These are phyloP conservation scores for Apiotrichum sp. DNA, from an alignment of 1,284 basidiomycete species.

Conservation along the genomic window DNA sequence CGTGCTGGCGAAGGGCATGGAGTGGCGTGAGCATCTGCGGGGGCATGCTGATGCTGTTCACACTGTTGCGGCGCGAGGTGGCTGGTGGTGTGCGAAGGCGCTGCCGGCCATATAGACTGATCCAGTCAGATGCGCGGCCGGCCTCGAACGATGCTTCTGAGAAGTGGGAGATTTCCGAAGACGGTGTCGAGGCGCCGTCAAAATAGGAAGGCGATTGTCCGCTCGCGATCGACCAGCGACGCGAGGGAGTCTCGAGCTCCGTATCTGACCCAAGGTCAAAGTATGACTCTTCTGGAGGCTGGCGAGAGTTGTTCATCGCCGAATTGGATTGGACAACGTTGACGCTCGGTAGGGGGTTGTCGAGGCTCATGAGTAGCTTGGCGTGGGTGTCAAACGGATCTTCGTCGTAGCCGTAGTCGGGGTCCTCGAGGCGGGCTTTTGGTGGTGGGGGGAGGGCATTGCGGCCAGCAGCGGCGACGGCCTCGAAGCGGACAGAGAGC, in stretches of 20 bases:
- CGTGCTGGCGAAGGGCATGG: conserved; percentile 2
- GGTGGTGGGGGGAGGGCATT: conserved; percentile 5
- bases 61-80: conserved; percentile 1
- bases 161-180: background rate
- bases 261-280: conserved; percentile 1
- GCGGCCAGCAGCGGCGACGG: conserved; percentile 6
- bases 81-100: background rate
- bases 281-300: background rate
- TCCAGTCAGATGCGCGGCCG: conserved; percentile 14
- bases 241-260: background rate
- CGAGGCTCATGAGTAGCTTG: conserved; percentile 3
- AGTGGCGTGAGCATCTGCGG: conserved; percentile 4
- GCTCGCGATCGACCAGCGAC: background rate
- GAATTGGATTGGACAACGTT: background rate
- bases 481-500: conserved; percentile 9
- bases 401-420: conserved; percentile 21
- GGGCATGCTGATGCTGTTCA: background rate
- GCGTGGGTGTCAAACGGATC: conserved; percentile 18
- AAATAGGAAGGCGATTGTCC: background rate
- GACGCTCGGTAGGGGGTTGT: background rate
- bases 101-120: conserved; percentile 9
- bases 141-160: conserved; percentile 16
- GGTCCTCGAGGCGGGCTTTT: conserved; percentile 3
- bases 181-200: background rate
- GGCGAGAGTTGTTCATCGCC: background rate